Evolutionary conservation across 176 grass and related monocot species (phyloP).

Genomic region (Ampelocalamus luodianensis): DNA sequence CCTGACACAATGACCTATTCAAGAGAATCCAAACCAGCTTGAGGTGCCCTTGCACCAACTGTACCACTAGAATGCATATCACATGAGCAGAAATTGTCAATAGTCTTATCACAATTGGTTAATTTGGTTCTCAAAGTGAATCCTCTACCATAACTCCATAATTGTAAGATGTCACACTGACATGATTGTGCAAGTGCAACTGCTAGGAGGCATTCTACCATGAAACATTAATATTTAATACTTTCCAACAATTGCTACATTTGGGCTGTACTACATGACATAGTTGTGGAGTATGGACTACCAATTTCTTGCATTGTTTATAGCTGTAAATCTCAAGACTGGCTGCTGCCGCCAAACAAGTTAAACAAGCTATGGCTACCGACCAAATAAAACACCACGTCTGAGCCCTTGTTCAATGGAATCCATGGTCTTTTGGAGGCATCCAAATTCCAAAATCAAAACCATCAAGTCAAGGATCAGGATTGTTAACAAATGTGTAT

Average conservation of each 20-base stretch:
- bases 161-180: neutral
- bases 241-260: neutral
- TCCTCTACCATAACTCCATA: neutral
- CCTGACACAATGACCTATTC: constrained; percentile 27
- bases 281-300: neutral
- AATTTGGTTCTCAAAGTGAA: constrained; percentile 7
- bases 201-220: neutral
- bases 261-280: neutral
- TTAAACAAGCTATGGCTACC: too few species aligned
- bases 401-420: neutral
- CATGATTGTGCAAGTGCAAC: constrained; percentile 13
- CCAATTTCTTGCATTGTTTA: neutral
- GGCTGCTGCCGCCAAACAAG: neutral
- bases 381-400: neutral
- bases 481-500: too few species aligned
- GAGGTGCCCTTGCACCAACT: constrained; percentile 42
- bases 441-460: constrained; percentile 38
- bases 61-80: constrained; percentile 17
- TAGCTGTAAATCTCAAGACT: neutral
- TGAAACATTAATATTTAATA: neutral
- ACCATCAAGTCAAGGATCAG: constrained; percentile 28
- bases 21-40: constrained; percentile 17
- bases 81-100: constrained; percentile 34
- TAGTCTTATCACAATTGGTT: constrained; percentile 11
- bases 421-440: constrained; percentile 12